Conservation (phyloP, 2,329 filamentous ascomycete species). For the Aspergillus novofumigatus region DNA sequence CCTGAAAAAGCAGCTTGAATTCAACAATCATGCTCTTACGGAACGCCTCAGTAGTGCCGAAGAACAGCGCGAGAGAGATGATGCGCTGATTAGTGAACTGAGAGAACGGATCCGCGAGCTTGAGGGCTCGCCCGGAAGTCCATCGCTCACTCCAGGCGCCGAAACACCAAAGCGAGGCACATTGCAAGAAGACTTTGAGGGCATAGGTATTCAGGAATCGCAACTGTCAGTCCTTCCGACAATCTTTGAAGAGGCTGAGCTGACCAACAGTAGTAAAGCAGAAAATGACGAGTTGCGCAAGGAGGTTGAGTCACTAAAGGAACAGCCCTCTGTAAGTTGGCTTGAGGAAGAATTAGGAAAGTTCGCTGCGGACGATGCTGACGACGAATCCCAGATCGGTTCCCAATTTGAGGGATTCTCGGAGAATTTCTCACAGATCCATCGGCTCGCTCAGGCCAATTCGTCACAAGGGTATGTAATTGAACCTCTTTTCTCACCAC, state of each 20-base stretch:
- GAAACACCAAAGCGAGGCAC: constrained; percentile 39
- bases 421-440: constrained; percentile 27
- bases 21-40: constrained; percentile 45
- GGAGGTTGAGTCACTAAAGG: constrained; percentile 32
- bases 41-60: constrained; percentile 41
- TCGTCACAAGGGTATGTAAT: constrained; percentile 33
- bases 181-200: constrained; percentile 41
- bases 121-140: constrained; percentile 38
- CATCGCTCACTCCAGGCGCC: constrained; percentile 34
- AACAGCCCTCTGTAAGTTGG: constrained; percentile 16
- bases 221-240: constrained; percentile 30
- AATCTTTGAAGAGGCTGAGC: constrained; percentile 2
- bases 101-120: constrained; percentile 41
- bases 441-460: constrained; percentile 31
- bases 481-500: neutral
- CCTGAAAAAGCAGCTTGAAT: constrained; percentile 46
- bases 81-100: constrained; percentile 39
- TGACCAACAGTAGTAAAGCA: constrained; percentile 32
- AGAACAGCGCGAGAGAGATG: constrained; percentile 41
- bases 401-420: constrained; percentile 31
- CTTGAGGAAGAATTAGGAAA: neutral
- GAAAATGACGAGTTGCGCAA: constrained; percentile 39
- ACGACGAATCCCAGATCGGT: constrained; percentile 19
- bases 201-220: constrained; percentile 36
- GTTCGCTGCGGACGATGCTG: neutral